Evolutionary conservation across 192 early-diverging fungal species (phyloP), one percentile per base, ranked within the genome.

Genomic region (Coemansia sp.): DNA sequence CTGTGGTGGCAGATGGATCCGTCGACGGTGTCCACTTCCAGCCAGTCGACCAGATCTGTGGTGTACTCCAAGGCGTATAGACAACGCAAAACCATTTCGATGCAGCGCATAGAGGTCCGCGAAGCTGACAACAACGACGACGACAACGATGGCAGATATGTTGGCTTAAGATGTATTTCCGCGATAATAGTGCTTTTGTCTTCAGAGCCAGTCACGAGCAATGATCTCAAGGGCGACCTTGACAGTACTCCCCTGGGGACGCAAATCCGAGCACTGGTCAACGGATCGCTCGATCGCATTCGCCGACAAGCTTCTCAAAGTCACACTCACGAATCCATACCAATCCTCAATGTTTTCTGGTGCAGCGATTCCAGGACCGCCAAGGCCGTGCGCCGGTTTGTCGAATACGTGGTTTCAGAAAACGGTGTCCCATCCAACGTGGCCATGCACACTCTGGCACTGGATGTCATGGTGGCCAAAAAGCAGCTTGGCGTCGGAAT

Each of bases 1-100:
- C 60, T 81, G 34, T 81, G 78, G 78, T 81, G 78, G 78, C 78
- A 75, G 64, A 42, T 81, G 1, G 78, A 81, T 30, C 65, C 67
- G 22, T 17, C 42, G 42, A 11, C 42, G 5, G 42, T 45, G 11
- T 45, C 38, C 29, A 42, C 59, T 10, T 2, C 18, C 25, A 40
- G 29, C 28, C 10, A 48, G 38, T n/a, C 56, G 32, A 14, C 33
- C 56, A 2, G 18, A 18, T 18, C 31, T 0, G 56, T 20, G 2
- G 20, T 22, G 20, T 58, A 58, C 18, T 18, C 56, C 56, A 38
- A n/a, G 20, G 51, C 18, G 3, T 54, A 4, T 25, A 30, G 29
- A 30, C 42, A 45, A 14, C 42, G 42, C 28, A 52, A 52, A 14
- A 14, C 54, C 8, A 64, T n/a, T 25, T 22, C 16, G 34, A 3